Evolutionary conservation across 1,284 basidiomycete genomes (phyloP), one percentile per base, ranked within the genome.

Genomic region (Schizophyllum commune): DNA sequence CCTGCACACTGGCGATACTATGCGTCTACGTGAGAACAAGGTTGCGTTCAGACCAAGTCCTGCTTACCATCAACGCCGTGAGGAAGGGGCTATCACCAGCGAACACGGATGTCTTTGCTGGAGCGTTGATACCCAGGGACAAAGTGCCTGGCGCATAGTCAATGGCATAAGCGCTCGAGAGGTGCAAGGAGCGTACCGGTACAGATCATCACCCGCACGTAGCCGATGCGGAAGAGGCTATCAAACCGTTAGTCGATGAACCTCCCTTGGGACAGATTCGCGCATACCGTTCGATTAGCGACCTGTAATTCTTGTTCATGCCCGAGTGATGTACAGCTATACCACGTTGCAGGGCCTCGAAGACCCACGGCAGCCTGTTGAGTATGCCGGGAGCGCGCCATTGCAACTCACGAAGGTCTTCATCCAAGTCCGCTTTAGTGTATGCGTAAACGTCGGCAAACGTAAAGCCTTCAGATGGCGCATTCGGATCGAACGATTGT

Each of bases 51-150:
- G 8, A 20, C 17, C 57, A 15, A 53, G 56, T 8, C 61, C 19
- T 20, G 68, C 76, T 20, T 65, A 84, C 84, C 79, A 81, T 84
- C 13, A 89, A 75, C 0, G 86, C 83, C 4, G 85, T 88, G 53
- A 89, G 67, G 67, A 67, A 85, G 5, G 85, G 82, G 0, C 85
- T 88, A 70, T 89, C 87, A 0, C 83, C 86, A 61, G 80, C 83
- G 68, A 89, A 90, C 7, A 89, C 78, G 1, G 81, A 77, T 0
- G 87, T 86, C 65, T 80, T 86, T 0, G 85, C 79, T 0, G 87
- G 87, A 0, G 86, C 86, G 66, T 89, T 90, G 69, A 89, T 90
- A 62, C 88, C 88, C 9, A 90, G 73, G 1, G 88, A 88, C 58
- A 89, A 74, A 4, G 87, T 87, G 11, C 82, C 85, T 84, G 54